These are phyloP conservation scores for Canavalia gladiata DNA, from an alignment of 306 rosid species.

Conservation along the genomic window DNA sequence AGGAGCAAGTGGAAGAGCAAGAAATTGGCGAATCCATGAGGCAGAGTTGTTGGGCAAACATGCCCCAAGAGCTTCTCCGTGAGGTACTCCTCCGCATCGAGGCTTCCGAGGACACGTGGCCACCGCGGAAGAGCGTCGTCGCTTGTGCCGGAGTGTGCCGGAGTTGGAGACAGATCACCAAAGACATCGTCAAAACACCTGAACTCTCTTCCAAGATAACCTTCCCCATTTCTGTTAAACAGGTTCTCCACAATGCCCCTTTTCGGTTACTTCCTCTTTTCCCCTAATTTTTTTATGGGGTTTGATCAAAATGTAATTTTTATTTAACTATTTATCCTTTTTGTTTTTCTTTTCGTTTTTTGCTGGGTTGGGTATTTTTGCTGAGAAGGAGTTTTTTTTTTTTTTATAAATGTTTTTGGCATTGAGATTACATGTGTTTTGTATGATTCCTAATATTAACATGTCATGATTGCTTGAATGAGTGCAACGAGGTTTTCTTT, in stretches of 20 bases:
- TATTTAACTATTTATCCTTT: not conserved
- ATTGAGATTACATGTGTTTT: slow-evolving; percentile 27
- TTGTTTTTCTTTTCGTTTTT: not conserved
- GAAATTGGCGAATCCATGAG: slow-evolving; percentile 51
- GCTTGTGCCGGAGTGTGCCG: slow-evolving; percentile 97
- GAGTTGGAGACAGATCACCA: slow-evolving; percentile 83
- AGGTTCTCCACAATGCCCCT: slow-evolving; percentile 52
- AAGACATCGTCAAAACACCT: slow-evolving; percentile 84
- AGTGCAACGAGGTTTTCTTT: slow-evolving; percentile 17
- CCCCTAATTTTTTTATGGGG: not conserved
- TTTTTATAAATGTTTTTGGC: not conserved
- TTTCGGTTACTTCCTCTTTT: not conserved
- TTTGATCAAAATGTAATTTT: slow-evolving; percentile 1
- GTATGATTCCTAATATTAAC: not conserved
- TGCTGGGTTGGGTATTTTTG: slow-evolving; percentile 10
- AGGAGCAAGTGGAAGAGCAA: slow-evolving; percentile 47
- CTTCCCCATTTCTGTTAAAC: slow-evolving; percentile 94
- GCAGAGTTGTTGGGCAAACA: slow-evolving; percentile 86
- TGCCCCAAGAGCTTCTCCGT: slow-evolving; percentile 96
- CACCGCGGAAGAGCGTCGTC: slow-evolving; percentile 81
- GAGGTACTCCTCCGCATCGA: slow-evolving; percentile 85
- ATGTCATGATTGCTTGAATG: not conserved
- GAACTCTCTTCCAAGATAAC: slow-evolving; percentile 76
- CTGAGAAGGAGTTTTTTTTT: not conserved
- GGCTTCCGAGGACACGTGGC: slow-evolving; percentile 85